A percentile compares a stretch with the other conserved stretches of the same genome.
phyloP scores from a whole-genome alignment of 257 asterid genomes.

The Fraxinus pennsylvanica region DNA sequence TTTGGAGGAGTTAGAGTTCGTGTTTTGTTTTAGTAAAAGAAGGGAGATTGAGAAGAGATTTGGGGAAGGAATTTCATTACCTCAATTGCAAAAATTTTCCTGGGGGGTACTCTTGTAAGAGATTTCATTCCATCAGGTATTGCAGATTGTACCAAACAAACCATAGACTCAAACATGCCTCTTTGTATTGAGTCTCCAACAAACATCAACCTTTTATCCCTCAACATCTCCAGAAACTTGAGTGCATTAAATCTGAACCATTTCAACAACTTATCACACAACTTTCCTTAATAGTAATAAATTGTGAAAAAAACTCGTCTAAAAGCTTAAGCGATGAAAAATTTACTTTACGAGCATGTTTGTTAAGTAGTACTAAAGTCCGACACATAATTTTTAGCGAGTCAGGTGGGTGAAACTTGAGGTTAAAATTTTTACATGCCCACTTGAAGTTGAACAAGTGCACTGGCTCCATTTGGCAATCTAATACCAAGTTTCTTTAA shows the following conservation, averaged over 20 bases:
- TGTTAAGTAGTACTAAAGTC: background rate
- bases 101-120: conserved; percentile 65
- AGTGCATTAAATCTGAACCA: conserved; percentile 67
- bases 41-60: background rate
- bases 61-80: conserved; percentile 29
- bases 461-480: background rate
- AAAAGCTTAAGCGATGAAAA: background rate
- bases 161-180: conserved; percentile 94
- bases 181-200: conserved; percentile 91
- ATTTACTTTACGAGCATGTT: too few relatives aligned
- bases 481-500: background rate
- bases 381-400: background rate
- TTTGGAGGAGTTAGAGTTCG: background rate
- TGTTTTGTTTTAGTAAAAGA: background rate
- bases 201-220: conserved; percentile 84
- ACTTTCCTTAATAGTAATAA: too few relatives aligned
- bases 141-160: conserved; percentile 71
- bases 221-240: conserved; percentile 71
- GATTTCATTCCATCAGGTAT: conserved; percentile 55
- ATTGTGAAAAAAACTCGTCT: background rate
- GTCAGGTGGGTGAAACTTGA: background rate
- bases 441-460: too few relatives aligned
- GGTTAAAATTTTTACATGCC: too few relatives aligned
- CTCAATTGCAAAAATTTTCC: conserved; percentile 73
- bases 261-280: background rate